Evolutionary conservation across 31 red algal genomes (phyloP).

Genomic region (Endocladia muricata): DNA sequence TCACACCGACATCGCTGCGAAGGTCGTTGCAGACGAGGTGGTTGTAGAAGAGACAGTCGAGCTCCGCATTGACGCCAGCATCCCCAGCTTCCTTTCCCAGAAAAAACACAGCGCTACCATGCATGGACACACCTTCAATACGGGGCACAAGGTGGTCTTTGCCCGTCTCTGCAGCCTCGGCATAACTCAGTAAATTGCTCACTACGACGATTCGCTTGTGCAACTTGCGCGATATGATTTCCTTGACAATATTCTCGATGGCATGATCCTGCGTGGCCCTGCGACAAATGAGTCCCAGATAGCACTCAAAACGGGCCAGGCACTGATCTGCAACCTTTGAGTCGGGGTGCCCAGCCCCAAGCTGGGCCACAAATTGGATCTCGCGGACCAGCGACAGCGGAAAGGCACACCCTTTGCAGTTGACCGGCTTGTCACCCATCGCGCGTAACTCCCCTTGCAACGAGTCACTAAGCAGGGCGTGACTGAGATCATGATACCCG

Average conservation of each 20-base stretch:
- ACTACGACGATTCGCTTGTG: constrained; percentile 28
- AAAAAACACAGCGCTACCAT: constrained; percentile 27
- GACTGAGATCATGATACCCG: constrained; percentile 29
- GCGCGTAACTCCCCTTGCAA: neutral
- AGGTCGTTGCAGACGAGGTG: constrained; percentile 12
- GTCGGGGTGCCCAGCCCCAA: neutral
- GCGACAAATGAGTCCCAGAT: constrained; percentile 28
- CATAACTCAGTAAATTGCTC: constrained; percentile 4
- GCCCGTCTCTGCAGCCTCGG: neutral
- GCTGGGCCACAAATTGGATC: constrained; percentile 1
- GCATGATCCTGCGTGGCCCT: constrained; percentile 24
- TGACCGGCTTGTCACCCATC: neutral
- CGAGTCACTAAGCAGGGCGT: constrained; percentile 1
- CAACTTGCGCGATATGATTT: constrained; percentile 24
- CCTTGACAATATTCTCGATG: constrained; percentile 19
- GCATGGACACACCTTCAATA: constrained; percentile 7
- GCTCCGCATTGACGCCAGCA: neutral
- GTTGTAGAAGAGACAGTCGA: constrained; percentile 21
- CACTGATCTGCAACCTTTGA: constrained; percentile 5
- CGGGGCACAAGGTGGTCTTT: constrained; percentile 18
- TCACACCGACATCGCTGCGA: constrained; percentile 1
- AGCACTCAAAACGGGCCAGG: constrained; percentile 8
- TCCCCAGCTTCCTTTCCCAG: neutral
- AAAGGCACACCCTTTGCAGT: constrained; percentile 42
- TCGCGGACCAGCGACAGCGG: constrained; percentile 9